These are phyloP conservation scores for Dactylellina haptotyla DNA, from an alignment of 2,329 filamentous ascomycete genomes.

Conservation along the genomic window DNA sequence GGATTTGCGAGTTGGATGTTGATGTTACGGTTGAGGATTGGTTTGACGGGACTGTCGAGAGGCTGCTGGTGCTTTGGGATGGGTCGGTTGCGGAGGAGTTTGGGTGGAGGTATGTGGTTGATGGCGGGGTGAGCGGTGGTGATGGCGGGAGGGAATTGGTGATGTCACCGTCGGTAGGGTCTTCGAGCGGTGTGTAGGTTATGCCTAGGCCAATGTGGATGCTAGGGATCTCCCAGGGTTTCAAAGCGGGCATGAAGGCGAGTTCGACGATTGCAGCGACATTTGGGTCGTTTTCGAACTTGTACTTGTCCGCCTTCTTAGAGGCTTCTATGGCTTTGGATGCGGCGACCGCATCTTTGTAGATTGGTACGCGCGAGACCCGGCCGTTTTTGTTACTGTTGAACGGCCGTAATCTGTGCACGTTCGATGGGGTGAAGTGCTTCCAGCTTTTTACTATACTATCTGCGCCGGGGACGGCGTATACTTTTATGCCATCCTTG, in stretches of 20 bases:
- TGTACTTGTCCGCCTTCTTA: conserved; percentile 55
- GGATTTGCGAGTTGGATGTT: conserved; percentile 28
- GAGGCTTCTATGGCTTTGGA: conserved; percentile 60
- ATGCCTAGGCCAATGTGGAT: conserved; percentile 56
- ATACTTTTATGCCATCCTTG: conserved; percentile 27
- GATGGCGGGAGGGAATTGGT: conserved; percentile 28
- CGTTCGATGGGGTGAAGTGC: conserved; percentile 70
- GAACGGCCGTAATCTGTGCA: conserved; percentile 39
- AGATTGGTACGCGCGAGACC: conserved; percentile 61
- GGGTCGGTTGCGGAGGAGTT: conserved; percentile 10
- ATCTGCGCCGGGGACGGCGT: conserved; percentile 67
- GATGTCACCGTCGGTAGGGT: conserved; percentile 21
- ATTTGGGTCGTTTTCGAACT: conserved; percentile 59
- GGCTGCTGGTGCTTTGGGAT: conserved; percentile 51
- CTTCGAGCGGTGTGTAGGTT: conserved; percentile 60
- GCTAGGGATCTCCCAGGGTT: conserved; percentile 56
- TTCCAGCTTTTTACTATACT: conserved; percentile 74
- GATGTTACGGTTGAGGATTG: conserved; percentile 8
- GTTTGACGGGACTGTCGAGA: conserved; percentile 34
- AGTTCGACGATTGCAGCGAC: conserved; percentile 50
- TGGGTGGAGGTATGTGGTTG: conserved; percentile 21
- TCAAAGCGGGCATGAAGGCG: conserved; percentile 53
- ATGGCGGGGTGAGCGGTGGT: conserved; percentile 26
- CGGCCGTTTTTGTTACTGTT: conserved; percentile 40
- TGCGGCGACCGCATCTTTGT: conserved; percentile 64